Base-by-base conservation (phyloP, 1,284 basidiomycete genomes). In the Exsudoporus floridanus region DNA sequence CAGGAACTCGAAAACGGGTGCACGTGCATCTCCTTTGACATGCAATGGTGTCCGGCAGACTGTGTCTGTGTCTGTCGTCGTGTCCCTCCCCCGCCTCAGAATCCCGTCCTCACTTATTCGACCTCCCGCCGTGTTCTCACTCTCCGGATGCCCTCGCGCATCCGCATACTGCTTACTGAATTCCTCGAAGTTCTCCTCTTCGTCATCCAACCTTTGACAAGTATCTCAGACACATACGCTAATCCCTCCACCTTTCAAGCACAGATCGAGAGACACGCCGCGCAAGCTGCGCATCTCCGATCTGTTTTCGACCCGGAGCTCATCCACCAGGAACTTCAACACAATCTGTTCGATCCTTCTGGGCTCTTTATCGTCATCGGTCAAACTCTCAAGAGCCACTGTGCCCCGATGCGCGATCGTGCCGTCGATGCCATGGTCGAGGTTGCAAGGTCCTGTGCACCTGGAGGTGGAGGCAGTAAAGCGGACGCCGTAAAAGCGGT, bases 361-460 rank as follows among this genome's bases (percentile, higher is more conserved):
- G 83, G 83, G n/a, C 77, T 96, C 39, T 92, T 96, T 71, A 71
- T 78, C 41, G 83, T 86, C 51, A 85, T 96, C 58, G 93, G 90
- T 16, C 77, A 82, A 55, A 88, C 90, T 14, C 81, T 97, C 60
- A 93, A 94, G 72, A 84, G 85, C 39, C 93, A 97, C 66, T 96
- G 94, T 60, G 94, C 94, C 4, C 94, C 94, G 10, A 94, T 95
- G 84, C 80, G 94, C 34, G 94, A 97, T 72, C 79, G 78, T 12
- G 81, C 85, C 50, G 87, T 97, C 39, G 90, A 94, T 66, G 79
- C 80, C 46, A 93, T 97, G 90, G 84, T 95, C 25, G 75, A 77
- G 49, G 77, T 82, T 14, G 89, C 88, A 25, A 77, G 73, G 58
- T 75, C 74, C 47, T 86, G 82, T 67, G 75, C 76, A 5, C 79